These are phyloP conservation scores for Grigorovia humatica DNA, from an alignment of 805 yeast genomes.

Conservation along the genomic window DNA sequence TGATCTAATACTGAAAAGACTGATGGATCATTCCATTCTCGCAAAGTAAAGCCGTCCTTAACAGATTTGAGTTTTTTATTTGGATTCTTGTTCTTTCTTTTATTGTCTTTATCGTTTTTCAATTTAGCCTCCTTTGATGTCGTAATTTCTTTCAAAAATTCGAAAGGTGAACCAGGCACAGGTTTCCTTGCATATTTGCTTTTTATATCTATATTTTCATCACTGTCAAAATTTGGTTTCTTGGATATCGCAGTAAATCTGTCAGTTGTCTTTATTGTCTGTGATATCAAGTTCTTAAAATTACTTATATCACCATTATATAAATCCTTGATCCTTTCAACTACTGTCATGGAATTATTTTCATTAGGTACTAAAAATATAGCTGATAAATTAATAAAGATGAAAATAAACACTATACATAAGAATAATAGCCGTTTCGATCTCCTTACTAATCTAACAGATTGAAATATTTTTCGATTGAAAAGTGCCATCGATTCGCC, in stretches of 20 bases:
- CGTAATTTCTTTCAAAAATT: neutral
- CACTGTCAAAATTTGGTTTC: neutral
- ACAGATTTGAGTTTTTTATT: neutral
- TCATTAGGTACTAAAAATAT: neutral
- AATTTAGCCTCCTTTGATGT: neutral
- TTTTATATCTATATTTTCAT: neutral
- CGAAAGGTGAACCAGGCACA: neutral
- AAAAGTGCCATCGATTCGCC: too few species aligned
- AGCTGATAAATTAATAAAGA: neutral
- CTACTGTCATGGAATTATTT: neutral
- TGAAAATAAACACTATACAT: too few species aligned
- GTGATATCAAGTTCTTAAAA: too few species aligned
- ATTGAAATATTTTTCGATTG: neutral
- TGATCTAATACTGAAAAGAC: neutral
- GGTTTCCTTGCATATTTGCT: neutral
- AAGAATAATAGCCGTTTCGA: neutral
- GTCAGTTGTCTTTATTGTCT: neutral
- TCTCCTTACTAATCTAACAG: neutral
- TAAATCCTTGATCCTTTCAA: neutral
- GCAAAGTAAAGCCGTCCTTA: neutral
- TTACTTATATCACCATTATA: neutral
- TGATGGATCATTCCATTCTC: neutral
- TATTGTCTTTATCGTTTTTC: neutral
- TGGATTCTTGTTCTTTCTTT: neutral
- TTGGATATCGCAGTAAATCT: neutral